Evolutionary conservation across 805 yeast genomes (phyloP).

Genomic region (Nakazawaea wyomingensis): DNA sequence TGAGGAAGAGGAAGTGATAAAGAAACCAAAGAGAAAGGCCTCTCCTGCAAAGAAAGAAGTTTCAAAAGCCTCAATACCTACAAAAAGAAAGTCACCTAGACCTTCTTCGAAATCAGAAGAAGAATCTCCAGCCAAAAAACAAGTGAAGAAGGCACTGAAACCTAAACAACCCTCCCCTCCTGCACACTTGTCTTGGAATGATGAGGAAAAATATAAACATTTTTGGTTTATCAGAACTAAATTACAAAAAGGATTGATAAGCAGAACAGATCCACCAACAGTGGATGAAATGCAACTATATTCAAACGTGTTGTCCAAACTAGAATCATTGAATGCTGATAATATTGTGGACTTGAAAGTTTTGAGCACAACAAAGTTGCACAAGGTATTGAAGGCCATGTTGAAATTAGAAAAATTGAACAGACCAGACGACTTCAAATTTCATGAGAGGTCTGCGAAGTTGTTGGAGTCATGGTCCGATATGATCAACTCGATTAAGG

Average conservation of each 20-base stretch:
- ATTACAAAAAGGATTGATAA: constrained; percentile 44
- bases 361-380: constrained; percentile 40
- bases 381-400: constrained; percentile 48
- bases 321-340: constrained; percentile 33
- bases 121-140: constrained; percentile 4
- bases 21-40: constrained; percentile 1
- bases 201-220: constrained; percentile 38
- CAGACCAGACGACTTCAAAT: constrained; percentile 37
- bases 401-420: constrained; percentile 33
- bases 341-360: constrained; percentile 29
- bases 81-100: constrained; percentile 12
- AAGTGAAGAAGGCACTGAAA: constrained; percentile 2
- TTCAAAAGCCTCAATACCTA: constrained; percentile 4
- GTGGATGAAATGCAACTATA: constrained; percentile 39
- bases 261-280: constrained; percentile 36
- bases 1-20: constrained; percentile 19
- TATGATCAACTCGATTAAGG: constrained; percentile 1
- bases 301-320: constrained; percentile 32
- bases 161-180: constrained; percentile 1
- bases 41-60: neutral
- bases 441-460: constrained; percentile 39
- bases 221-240: constrained; percentile 43
- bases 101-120: neutral
- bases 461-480: constrained; percentile 36
- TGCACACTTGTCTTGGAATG: constrained; percentile 14